A percentile compares a stretch with the other conserved stretches of the same genome.
Evolutionary conservation across 352 stramenopile species (phyloP).

Genomic region (Aphanomyces astaci): DNA sequence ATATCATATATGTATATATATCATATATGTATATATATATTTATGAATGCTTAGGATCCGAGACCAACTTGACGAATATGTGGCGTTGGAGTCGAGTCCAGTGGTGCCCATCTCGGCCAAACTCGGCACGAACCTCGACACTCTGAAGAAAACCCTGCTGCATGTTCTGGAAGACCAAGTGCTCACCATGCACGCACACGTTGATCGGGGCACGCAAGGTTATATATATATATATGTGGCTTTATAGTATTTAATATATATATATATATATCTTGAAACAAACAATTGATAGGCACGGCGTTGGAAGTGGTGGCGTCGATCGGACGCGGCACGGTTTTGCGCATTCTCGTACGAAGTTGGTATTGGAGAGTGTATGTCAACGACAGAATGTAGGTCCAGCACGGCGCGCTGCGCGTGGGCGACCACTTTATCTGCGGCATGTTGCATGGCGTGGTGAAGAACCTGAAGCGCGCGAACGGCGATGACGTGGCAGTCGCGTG

Average conservation of each 20-base stretch:
- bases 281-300: slow-evolving; percentile 58
- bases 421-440: slow-evolving; percentile 81
- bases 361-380: too few species aligned
- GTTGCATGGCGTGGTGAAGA: slow-evolving; percentile 73
- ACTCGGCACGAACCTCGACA: slow-evolving; percentile 44
- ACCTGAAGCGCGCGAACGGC: slow-evolving; percentile 47
- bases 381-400: slow-evolving; percentile 33
- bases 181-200: too few species aligned
- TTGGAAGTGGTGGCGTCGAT: slow-evolving; percentile 63
- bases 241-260: too few species aligned
- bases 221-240: too few species aligned
- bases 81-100: slow-evolving; percentile 65
- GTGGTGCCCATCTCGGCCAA: slow-evolving; percentile 75
- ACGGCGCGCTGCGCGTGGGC: slow-evolving; percentile 48
- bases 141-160: slow-evolving; percentile 37
- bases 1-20: too few species aligned
- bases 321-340: slow-evolving; percentile 58
- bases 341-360: slow-evolving; percentile 42
- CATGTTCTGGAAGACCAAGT: slow-evolving; percentile 29
- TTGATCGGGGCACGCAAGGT: too few species aligned
- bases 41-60: too few species aligned
- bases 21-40: too few species aligned
- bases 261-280: too few species aligned
- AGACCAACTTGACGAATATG: slow-evolving; percentile 61
- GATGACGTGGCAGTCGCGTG: slow-evolving; percentile 41